These are phyloP conservation scores for Lasiodiplodia gonubiensis DNA, from an alignment of 2,329 filamentous ascomycete species.

Conservation along the genomic window DNA sequence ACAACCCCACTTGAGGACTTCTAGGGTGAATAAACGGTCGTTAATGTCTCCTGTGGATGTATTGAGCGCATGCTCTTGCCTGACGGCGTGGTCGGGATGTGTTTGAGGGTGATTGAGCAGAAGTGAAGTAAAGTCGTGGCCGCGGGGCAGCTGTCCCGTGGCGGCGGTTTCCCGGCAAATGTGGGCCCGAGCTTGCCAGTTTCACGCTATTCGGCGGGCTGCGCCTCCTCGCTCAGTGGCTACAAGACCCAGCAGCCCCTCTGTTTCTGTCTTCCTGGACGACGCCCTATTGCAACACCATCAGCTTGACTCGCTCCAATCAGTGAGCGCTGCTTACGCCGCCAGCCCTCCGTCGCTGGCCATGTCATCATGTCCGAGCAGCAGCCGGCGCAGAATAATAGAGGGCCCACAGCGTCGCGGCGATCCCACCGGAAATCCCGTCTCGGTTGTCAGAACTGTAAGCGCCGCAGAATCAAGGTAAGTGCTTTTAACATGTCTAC, in stretches of 20 bases:
- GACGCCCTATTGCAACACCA: neutral
- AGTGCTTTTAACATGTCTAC: neutral
- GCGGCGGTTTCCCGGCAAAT: neutral
- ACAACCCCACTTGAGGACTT: neutral
- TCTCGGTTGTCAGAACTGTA: constrained; percentile 25
- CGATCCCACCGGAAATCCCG: constrained; percentile 28
- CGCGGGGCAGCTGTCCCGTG: neutral
- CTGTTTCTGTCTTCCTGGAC: neutral
- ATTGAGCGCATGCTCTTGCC: neutral
- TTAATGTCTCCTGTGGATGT: neutral
- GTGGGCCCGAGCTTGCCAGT: neutral
- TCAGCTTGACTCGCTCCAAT: neutral
- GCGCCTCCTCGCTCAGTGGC: constrained; percentile 16
- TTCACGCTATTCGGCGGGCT: neutral
- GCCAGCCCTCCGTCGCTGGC: neutral
- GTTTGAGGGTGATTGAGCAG: neutral
- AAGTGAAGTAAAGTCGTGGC: neutral
- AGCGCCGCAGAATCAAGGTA: constrained; percentile 26
- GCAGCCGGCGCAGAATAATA: constrained; percentile 7
- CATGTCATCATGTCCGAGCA: constrained; percentile 22
- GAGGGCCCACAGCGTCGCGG: constrained; percentile 20
- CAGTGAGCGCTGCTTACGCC: neutral
- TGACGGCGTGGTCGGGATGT: neutral
- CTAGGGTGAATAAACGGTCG: too few species aligned
- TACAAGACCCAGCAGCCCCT: constrained; percentile 12